phyloP scores from a whole-genome alignment of 805 yeast species.

The Starmerella vitae region DNA sequence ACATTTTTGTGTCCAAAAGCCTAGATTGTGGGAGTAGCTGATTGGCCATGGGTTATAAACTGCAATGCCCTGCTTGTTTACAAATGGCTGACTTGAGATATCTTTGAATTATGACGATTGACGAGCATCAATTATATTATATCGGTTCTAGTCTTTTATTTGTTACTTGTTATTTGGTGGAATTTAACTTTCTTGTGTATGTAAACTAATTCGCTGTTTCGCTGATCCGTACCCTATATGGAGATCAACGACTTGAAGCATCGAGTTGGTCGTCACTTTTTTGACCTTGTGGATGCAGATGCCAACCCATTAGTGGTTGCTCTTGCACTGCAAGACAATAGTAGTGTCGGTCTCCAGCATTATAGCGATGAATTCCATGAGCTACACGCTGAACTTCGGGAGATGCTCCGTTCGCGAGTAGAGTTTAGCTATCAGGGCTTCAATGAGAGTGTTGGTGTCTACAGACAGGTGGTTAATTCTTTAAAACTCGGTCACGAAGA shows the following conservation, averaged over 20 bases:
- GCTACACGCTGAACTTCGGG: conserved; percentile 43
- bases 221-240: conserved; percentile 6
- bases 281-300: conserved; percentile 35
- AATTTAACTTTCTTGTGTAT: too few species aligned
- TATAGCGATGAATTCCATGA: conserved; percentile 52
- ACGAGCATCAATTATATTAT: too few species aligned
- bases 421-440: conserved; percentile 53
- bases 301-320: conserved; percentile 81
- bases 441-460: conserved; percentile 74
- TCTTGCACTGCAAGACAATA: conserved; percentile 64
- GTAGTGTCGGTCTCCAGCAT: conserved; percentile 83
- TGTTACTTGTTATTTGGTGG: too few species aligned
- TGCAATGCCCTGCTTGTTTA: too few species aligned
- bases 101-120: too few species aligned
- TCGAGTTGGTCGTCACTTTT: conserved; percentile 19
- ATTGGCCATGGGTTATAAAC: too few species aligned
- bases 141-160: too few species aligned
- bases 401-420: conserved; percentile 53
- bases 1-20: too few species aligned
- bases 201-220: background rate
- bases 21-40: too few species aligned
- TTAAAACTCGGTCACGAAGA: conserved; percentile 53
- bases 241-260: conserved; percentile 17
- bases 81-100: too few species aligned
- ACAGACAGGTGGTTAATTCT: conserved; percentile 52